Base-by-base conservation (phyloP, 2,329 filamentous ascomycete species). In the Polychaeton citri region DNA sequence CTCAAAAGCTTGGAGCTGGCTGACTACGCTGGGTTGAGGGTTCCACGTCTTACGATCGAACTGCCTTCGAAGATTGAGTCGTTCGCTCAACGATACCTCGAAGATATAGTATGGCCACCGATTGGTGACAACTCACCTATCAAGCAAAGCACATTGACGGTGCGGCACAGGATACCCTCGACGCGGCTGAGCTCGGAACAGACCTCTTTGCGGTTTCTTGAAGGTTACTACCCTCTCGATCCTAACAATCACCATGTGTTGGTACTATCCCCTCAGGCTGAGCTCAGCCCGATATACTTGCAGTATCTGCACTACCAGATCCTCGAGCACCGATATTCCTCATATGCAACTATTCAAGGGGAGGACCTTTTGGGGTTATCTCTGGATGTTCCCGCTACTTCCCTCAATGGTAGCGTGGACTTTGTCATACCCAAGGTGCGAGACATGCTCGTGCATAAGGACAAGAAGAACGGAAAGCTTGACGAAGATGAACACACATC, bases 231-330 rank as follows among this genome's bases (percentile, higher is more conserved):
- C 69, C 87, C 90, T 2, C 61, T 65, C 3, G 66, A 75, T 39
- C 66, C 75, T 4, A 54, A 58, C 2, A 60, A 74, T 35, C 78
- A 79, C 7, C 85, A 95, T 54, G 73, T 94, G 2, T 68, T 98
- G n/a, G 61, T 95, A 2, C 70, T 98, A 5, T 87, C 85, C 4
- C 75, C 87, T 1, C 77, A 93, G 46, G 72, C 71, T 1, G 82
- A 96, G 54, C 60, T 96, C 0, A 81, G 83, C 1, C 76, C 79
- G 1, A 71, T 81, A 2, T 96, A 85, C 54, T 88, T 81, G 43
- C 84, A 94, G 43, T 94, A 90, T 53, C 63, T 94, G 10, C 84
- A 81, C 54, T 94, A 85, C 55, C 60, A 71, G 1, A 62, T 88
- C 1, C 63, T 96, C 4, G 76, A 85, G 47, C 87, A 90, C 54